phyloP scores from a whole-genome alignment of 2,329 filamentous ascomycete genomes.

The Penicillium sp. region DNA sequence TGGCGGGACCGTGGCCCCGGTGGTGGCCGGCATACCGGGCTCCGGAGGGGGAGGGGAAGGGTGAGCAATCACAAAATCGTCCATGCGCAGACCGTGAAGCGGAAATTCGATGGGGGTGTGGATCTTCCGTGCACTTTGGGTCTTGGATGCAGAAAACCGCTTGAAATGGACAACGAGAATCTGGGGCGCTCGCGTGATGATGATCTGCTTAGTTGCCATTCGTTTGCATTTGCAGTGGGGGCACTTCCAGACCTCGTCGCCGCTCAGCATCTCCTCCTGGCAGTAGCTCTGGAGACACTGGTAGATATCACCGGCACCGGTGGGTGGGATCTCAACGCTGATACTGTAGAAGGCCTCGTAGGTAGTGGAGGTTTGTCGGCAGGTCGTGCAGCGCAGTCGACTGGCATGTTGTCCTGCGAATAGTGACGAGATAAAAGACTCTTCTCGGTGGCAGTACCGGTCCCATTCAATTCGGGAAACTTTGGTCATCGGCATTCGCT shows the following conservation, averaged over 20 bases:
- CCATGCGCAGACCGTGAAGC: slow-evolving; percentile 65
- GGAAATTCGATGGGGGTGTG: slow-evolving; percentile 73
- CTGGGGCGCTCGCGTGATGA: slow-evolving; percentile 74
- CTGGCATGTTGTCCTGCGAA: slow-evolving; percentile 72
- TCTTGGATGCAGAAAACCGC: slow-evolving; percentile 60
- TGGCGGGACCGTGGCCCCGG: slow-evolving; percentile 50
- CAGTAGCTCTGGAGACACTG: slow-evolving; percentile 70
- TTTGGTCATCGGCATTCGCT: slow-evolving; percentile 59
- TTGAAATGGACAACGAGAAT: slow-evolving; percentile 77
- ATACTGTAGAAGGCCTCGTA: slow-evolving; percentile 70
- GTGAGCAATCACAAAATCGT: slow-evolving; percentile 57
- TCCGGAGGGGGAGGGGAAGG: slow-evolving; percentile 31
- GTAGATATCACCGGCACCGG: slow-evolving; percentile 59
- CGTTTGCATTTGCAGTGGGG: slow-evolving; percentile 69
- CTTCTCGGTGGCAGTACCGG: slow-evolving; percentile 65
- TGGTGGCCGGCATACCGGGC: slow-evolving; percentile 50
- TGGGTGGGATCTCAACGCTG: slow-evolving; percentile 66
- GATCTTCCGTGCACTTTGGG: slow-evolving; percentile 63
- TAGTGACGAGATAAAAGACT: slow-evolving; percentile 73
- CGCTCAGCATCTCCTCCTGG: slow-evolving; percentile 63
- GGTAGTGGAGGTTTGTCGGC: slow-evolving; percentile 62
- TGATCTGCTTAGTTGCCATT: slow-evolving; percentile 67
- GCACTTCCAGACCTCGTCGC: slow-evolving; percentile 69
- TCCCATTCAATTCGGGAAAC: slow-evolving; percentile 74
- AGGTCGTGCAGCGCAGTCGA: slow-evolving; percentile 60